Conservation (phyloP, 2,329 filamentous ascomycete genomes). For the Escovopsis sp. region DNA sequence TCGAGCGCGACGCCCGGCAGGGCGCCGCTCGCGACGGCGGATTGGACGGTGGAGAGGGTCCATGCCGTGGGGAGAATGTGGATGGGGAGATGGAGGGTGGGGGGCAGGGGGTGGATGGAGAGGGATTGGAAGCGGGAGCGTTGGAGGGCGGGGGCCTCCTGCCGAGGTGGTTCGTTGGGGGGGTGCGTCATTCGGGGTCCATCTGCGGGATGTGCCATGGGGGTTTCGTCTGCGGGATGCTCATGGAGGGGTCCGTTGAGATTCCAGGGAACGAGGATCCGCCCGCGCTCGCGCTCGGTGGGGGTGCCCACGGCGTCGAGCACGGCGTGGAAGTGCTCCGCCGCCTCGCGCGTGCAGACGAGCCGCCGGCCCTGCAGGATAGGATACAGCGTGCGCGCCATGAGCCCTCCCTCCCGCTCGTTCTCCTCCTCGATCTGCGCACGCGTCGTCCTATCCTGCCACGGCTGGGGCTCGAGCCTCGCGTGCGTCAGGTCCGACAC, state of each 20-base stretch:
- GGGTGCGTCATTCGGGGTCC: no score
- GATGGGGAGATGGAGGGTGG: conserved; percentile 20
- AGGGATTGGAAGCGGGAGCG: conserved; percentile 17
- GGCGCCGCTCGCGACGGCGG: conserved; percentile 10
- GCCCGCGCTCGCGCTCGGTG: conserved; percentile 20
- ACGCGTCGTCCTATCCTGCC: conserved; percentile 18
- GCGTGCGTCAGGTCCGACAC: conserved; percentile 25
- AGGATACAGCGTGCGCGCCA: conserved; percentile 21
- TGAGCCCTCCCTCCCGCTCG: conserved; percentile 15
- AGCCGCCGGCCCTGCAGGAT: conserved; percentile 17
- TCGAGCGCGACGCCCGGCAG: conserved; percentile 21
- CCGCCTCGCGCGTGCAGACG: conserved; percentile 23
- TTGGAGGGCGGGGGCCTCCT: background rate
- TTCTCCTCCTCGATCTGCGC: conserved; percentile 22
- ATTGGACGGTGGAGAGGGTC: conserved; percentile 12
- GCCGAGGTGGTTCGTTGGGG: no score
- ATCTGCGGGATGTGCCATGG: conserved; percentile 4
- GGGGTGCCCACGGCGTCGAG: conserved; percentile 21
- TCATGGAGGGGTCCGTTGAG: no score
- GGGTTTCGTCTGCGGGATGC: conserved; percentile 2
- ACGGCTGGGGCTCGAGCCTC: conserved; percentile 16
- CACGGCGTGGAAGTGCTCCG: conserved; percentile 23
- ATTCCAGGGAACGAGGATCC: conserved; percentile 18
- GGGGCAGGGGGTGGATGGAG: conserved; percentile 17
- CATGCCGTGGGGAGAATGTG: conserved; percentile 14